Conservation (phyloP, 2,329 filamentous ascomycete genomes). For the Tolypocladium nubicola region DNA sequence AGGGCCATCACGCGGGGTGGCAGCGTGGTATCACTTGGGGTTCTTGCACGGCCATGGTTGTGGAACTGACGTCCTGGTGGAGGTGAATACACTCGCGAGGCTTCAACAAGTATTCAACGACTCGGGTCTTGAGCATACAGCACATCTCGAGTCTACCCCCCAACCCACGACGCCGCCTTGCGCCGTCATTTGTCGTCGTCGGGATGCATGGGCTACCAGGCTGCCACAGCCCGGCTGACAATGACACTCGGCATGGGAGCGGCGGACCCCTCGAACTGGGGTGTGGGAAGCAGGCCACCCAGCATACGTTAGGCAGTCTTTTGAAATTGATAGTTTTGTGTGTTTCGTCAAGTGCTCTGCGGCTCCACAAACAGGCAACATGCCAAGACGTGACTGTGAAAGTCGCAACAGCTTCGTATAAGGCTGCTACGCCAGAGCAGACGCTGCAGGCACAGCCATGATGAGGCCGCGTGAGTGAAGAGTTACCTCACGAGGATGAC, state of each 20-base stretch:
- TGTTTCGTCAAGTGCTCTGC: background rate
- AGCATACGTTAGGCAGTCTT: constrained; percentile 5
- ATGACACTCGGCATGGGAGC: background rate
- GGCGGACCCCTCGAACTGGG: background rate
- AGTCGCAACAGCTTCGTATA: background rate
- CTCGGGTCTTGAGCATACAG: background rate
- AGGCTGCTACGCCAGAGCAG: background rate
- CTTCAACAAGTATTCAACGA: background rate
- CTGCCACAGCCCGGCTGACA: background rate
- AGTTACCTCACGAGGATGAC: background rate
- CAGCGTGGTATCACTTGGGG: background rate
- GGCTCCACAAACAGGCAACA: background rate
- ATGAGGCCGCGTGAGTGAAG: background rate
- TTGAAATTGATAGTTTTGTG: constrained; percentile 4
- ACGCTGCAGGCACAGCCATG: background rate
- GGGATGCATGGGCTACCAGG: background rate
- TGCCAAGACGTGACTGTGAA: background rate
- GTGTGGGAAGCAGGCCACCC: background rate
- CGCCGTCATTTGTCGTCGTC: background rate
- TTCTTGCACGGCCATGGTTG: background rate
- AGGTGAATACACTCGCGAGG: background rate
- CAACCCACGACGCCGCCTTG: background rate
- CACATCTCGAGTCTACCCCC: background rate
- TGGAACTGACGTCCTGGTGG: background rate
- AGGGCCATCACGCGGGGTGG: background rate